Evolutionary conservation across 192 early-diverging fungal genomes (phyloP).

Genomic region (Umbelopsis isabellina): DNA sequence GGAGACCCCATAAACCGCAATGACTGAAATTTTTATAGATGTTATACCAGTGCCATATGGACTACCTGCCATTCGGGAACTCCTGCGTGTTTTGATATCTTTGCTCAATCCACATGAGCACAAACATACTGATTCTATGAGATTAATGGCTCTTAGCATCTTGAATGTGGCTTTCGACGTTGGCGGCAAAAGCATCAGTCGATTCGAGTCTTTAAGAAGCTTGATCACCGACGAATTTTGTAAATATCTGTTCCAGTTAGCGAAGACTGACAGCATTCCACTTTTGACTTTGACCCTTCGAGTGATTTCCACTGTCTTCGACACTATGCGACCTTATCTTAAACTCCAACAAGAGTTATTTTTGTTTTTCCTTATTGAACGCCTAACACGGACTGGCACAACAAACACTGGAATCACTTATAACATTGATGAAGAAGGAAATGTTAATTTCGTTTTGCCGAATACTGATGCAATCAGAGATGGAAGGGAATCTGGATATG

Average conservation of each 20-base stretch:
- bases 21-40: background rate
- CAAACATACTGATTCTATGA: constrained; percentile 93
- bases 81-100: constrained; percentile 87
- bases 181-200: constrained; percentile 76
- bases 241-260: constrained; percentile 79
- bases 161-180: constrained; percentile 86
- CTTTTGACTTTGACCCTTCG: constrained; percentile 66
- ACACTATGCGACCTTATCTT: constrained; percentile 65
- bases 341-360: constrained; percentile 84
- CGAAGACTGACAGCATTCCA: constrained; percentile 56
- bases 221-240: constrained; percentile 84
- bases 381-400: constrained; percentile 31
- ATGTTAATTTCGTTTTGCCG: constrained; percentile 25
- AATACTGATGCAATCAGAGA: background rate
- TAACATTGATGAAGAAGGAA: constrained; percentile 33
- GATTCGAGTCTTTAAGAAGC: constrained; percentile 60
- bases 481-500: background rate
- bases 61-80: constrained; percentile 86
- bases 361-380: constrained; percentile 63
- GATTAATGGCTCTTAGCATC: constrained; percentile 88
- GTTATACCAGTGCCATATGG: constrained; percentile 63
- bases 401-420: constrained; percentile 11
- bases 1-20: background rate
- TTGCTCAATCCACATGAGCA: constrained; percentile 88
- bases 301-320: constrained; percentile 70